These are phyloP conservation scores for Tuber calosporum DNA, from an alignment of 495 filamentous ascomycete genomes.

Conservation along the genomic window DNA sequence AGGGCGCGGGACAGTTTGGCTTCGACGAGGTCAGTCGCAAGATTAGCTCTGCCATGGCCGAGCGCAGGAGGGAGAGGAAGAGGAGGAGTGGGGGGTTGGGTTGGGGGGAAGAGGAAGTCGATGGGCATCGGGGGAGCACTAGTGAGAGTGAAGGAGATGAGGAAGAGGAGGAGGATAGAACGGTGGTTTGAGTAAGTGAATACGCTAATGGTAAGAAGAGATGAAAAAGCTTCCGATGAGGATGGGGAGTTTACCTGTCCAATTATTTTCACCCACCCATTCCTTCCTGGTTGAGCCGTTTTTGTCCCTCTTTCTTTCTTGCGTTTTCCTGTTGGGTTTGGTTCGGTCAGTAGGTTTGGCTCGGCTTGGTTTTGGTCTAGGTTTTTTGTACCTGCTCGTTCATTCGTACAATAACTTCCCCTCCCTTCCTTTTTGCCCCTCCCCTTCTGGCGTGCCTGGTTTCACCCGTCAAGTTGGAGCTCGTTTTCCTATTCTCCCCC, in stretches of 20 bases:
- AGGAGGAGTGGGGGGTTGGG: constrained; percentile 53
- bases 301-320: not conserved
- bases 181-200: constrained; percentile 16
- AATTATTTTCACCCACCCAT: not conserved
- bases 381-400: not conserved
- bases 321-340: not conserved
- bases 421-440: not conserved
- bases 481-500: not conserved
- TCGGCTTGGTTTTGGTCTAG: not conserved
- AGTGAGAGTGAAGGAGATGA: constrained; percentile 25
- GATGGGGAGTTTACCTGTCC: not conserved
- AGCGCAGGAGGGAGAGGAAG: constrained; percentile 66
- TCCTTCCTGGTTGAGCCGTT: not conserved
- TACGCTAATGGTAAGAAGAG: not conserved
- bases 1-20: constrained; percentile 50
- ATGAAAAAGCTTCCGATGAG: not conserved
- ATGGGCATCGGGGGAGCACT: constrained; percentile 8
- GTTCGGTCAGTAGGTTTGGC: not conserved
- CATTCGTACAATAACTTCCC: not conserved
- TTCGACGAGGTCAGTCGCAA: constrained; percentile 77
- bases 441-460: not conserved
- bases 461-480: not conserved
- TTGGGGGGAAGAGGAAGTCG: constrained; percentile 43
- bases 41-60: constrained; percentile 81
- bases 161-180: constrained; percentile 32